Conservation (phyloP, 495 filamentous ascomycete species). For the Trichocladium uniseriatum region DNA sequence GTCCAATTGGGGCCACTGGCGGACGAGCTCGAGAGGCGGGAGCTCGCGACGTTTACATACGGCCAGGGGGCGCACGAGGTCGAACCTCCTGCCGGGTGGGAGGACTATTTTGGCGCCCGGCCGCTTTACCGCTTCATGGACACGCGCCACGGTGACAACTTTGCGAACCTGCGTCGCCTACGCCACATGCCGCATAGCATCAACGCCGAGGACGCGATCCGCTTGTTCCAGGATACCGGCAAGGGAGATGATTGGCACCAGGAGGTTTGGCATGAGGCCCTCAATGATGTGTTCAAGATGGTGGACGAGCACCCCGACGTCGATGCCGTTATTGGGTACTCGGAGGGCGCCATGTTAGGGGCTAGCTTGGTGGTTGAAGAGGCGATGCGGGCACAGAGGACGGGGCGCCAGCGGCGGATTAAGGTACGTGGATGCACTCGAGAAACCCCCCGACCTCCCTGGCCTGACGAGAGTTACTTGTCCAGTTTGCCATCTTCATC, state of each 20-base stretch:
- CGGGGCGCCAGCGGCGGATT: constrained; percentile 35
- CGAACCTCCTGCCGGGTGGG: constrained; percentile 38
- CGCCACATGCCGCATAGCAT: constrained; percentile 40
- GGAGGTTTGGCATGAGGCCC: constrained; percentile 21
- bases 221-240: constrained; percentile 28
- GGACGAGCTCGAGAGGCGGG: constrained; percentile 36
- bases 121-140: constrained; percentile 46
- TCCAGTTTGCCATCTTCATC: constrained; percentile 44
- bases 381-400: constrained; percentile 24
- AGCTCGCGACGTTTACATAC: constrained; percentile 38
- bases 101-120: constrained; percentile 44
- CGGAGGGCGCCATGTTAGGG: constrained; percentile 45
- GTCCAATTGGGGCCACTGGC: constrained; percentile 45
- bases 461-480: neutral
- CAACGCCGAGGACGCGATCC: constrained; percentile 42
- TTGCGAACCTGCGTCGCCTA: constrained; percentile 41
- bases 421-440: constrained; percentile 22
- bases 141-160: constrained; percentile 33
- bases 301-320: constrained; percentile 35
- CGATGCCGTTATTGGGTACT: constrained; percentile 45
- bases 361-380: constrained; percentile 45
- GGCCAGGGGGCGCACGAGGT: constrained; percentile 38
- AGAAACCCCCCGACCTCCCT: neutral
- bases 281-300: constrained; percentile 27
- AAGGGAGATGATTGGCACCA: constrained; percentile 21